phyloP scores from a whole-genome alignment of 108 stramenopile genomes.

The Chaetoceros tenuissimus region DNA sequence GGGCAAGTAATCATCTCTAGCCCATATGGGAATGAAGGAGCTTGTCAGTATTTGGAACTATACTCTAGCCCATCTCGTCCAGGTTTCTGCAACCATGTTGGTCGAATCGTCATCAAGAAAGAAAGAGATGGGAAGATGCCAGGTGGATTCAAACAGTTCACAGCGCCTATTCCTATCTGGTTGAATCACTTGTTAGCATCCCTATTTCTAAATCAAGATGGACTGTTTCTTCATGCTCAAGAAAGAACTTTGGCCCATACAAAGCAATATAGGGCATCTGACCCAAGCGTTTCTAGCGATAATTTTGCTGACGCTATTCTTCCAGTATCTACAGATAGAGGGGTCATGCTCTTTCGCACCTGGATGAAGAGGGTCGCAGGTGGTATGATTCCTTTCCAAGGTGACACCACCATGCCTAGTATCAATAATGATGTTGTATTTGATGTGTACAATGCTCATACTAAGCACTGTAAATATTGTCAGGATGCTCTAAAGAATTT shows the following conservation, averaged over 20 bases:
- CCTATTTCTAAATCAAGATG: conserved; percentile 26
- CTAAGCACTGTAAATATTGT: conserved; percentile 22
- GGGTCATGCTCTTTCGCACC: conserved; percentile 26
- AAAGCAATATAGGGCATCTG: conserved; percentile 5
- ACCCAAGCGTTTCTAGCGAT: conserved; percentile 3
- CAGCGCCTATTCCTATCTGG: conserved; percentile 22
- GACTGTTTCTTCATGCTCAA: conserved; percentile 23
- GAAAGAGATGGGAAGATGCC: conserved; percentile 11
- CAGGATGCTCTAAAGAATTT: conserved; percentile 10
- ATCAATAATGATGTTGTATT: conserved; percentile 17
- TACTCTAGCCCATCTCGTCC: conserved; percentile 23
- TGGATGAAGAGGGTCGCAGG: conserved; percentile 21
- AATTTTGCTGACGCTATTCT: conserved; percentile 14
- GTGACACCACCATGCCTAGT: conserved; percentile 9
- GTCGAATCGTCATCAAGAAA: conserved; percentile 24
- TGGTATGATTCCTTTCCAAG: conserved; percentile 22
- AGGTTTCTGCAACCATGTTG: conserved; percentile 28
- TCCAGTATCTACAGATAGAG: conserved; percentile 14
- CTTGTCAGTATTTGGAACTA: conserved; percentile 15
- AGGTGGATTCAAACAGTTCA: conserved; percentile 9
- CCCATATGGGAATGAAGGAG: conserved; percentile 11
- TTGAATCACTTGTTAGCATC: conserved; percentile 19
- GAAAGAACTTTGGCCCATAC: conserved; percentile 12
- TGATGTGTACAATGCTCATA: conserved; percentile 24
- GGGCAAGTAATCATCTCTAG: conserved; percentile 7